Percentiles rank a stretch among this genome's conserved stretches.
Evolutionary conservation across 805 yeast species (phyloP).

Genomic region (Monosporozyma solicola): DNA sequence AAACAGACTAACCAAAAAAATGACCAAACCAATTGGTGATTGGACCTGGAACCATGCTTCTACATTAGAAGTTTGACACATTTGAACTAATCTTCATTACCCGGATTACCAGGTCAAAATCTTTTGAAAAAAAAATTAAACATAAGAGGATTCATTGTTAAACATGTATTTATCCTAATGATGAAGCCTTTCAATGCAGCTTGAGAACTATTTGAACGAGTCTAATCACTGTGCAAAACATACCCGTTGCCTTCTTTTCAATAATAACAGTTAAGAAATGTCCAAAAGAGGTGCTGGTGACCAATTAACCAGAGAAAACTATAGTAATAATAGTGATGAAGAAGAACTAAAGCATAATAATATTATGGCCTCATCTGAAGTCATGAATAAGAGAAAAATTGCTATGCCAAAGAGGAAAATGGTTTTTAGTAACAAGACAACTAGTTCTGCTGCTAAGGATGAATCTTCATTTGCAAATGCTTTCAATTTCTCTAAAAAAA

Average conservation of each 20-base stretch:
- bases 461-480: slow-evolving; percentile 15
- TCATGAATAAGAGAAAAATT: slow-evolving; percentile 61
- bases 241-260: neutral
- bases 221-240: neutral
- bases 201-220: too few relatives aligned
- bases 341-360: slow-evolving; percentile 32
- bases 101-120: too few relatives aligned
- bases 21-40: too few relatives aligned
- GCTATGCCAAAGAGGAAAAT: slow-evolving; percentile 45
- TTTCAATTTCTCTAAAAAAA: slow-evolving; percentile 10
- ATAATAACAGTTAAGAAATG: slow-evolving; percentile 29
- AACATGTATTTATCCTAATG: too few relatives aligned
- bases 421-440: slow-evolving; percentile 8
- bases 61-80: too few relatives aligned
- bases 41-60: too few relatives aligned
- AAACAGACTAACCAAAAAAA: too few relatives aligned
- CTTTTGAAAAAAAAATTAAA: too few relatives aligned
- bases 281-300: slow-evolving; percentile 59
- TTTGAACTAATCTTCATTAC: too few relatives aligned
- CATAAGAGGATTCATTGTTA: too few relatives aligned
- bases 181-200: too few relatives aligned
- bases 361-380: slow-evolving; percentile 55
- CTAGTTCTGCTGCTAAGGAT: slow-evolving; percentile 1
- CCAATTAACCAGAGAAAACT: slow-evolving; percentile 53
- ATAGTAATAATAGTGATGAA: slow-evolving; percentile 28